Evolutionary conservation across 1,139 yeast species (phyloP), one percentile per base, ranked within the genome.

Genomic region (Yamadazyma aaseri): DNA sequence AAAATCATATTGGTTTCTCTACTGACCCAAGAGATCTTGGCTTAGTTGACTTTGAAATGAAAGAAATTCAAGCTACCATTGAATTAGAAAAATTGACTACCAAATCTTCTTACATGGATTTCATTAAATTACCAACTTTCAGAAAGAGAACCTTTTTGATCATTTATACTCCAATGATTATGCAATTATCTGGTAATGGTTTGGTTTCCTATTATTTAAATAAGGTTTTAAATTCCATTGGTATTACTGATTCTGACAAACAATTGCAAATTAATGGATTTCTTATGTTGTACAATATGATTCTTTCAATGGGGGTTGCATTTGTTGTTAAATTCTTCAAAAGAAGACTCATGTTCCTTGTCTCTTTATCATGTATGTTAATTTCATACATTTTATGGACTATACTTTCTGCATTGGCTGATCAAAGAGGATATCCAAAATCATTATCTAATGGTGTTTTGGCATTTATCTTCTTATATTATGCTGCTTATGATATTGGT

Each of bases 101-200:
- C 38, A 40, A 48, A 29, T 41, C 52, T 21, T 56, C 60, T 5
- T 72, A 67, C 51, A 15, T 42, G 5, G 73, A 68, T 43, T 69
- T 70, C 43, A 12, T 63, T 35, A 60, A 35, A 13, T 56, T 57
- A 20, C 52, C 53, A 26, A 55, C 62, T 24, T 67, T 67, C 63
- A 49, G 79, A 62, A 61, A 62, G 47, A 66, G 79, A 58, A 48
- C 63, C 11, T 69, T 66, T 42, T 55, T 71, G 36, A 42, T 55
- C 17, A 22, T 55, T 22, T 59, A 60, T 45, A 50, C 63, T 25
- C 63, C 65, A 24, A 44, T 57, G 15, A 55, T 69, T 49, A 65
- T 67, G 63, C 77, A 73, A 46, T 60, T 73, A 36, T 65, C 73
- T 26, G 80, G 80, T 47, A 73, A 72, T 42, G 77, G 76, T 34